These are phyloP conservation scores for Plectosphaerella cucumerina DNA, from an alignment of 2,329 filamentous ascomycete species.

Conservation along the genomic window DNA sequence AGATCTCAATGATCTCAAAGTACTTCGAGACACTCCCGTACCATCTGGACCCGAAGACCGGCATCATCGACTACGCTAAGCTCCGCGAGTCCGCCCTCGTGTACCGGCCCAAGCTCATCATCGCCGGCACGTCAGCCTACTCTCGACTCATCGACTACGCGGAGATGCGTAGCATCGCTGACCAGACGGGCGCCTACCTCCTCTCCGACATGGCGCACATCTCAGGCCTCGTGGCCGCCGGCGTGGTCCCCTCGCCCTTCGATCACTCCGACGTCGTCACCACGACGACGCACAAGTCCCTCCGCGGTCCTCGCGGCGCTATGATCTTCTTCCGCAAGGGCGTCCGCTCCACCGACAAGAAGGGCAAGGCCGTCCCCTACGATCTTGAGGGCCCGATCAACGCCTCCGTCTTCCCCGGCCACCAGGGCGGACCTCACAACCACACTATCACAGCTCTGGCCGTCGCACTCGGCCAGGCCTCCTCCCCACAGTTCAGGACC, in stretches of 20 bases:
- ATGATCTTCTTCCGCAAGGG: slow-evolving; percentile 99
- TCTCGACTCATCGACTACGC: slow-evolving; percentile 94
- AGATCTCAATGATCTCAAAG: slow-evolving; percentile 97
- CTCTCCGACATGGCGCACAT: slow-evolving; percentile 97
- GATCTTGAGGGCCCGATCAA: slow-evolving; percentile 94
- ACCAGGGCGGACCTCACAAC: slow-evolving; percentile 97
- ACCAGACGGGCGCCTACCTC: slow-evolving; percentile 89
- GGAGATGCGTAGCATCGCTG: slow-evolving; percentile 83
- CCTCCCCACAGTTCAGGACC: slow-evolving; percentile 81
- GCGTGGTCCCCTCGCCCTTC: slow-evolving; percentile 88
- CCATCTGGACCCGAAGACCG: slow-evolving; percentile 83
- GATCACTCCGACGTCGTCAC: slow-evolving; percentile 90
- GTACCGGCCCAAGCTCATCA: slow-evolving; percentile 92
- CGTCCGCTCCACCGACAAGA: slow-evolving; percentile 79
- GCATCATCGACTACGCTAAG: slow-evolving; percentile 90
- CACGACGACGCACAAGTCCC: slow-evolving; percentile 95
- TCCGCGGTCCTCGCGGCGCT: slow-evolving; percentile 89
- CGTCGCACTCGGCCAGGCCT: slow-evolving; percentile 91
- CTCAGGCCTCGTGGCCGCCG: slow-evolving; percentile 87
- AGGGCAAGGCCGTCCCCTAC: slow-evolving; percentile 73
- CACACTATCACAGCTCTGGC: slow-evolving; percentile 96
- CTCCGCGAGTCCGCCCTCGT: slow-evolving; percentile 82
- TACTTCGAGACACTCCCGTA: slow-evolving; percentile 99
- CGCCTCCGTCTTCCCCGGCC: slow-evolving; percentile 92
- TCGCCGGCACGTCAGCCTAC: slow-evolving; percentile 94